Conservation (phyloP, 2,329 filamentous ascomycete genomes). For the Epichloe uncinata region DNA sequence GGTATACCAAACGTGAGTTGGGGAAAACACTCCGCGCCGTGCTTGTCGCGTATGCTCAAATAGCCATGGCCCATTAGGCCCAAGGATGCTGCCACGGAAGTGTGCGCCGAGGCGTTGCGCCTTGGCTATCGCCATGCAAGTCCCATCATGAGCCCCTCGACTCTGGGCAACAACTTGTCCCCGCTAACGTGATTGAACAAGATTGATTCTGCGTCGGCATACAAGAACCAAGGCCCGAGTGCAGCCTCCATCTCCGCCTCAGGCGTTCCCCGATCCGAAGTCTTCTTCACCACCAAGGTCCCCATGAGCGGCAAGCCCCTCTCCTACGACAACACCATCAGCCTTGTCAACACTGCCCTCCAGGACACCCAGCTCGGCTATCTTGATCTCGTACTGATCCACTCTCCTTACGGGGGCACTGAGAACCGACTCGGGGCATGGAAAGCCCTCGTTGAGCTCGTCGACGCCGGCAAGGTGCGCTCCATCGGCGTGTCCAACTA, state of each 20-base stretch:
- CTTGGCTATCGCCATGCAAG: slow-evolving; percentile 39
- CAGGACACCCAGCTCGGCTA: slow-evolving; percentile 49
- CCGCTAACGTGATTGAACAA: slow-evolving; percentile 9
- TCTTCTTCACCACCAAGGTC: slow-evolving; percentile 46
- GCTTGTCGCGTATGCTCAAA: not conserved
- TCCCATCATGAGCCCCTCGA: too few species aligned
- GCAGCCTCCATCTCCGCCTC: slow-evolving; percentile 31
- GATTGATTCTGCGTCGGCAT: slow-evolving; percentile 41
- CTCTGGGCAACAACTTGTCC: too few species aligned
- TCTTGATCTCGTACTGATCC: slow-evolving; percentile 53
- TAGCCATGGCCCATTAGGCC: slow-evolving; percentile 11
- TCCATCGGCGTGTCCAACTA: slow-evolving; percentile 54
- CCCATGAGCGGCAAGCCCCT: slow-evolving; percentile 25
- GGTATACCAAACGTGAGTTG: slow-evolving; percentile 39
- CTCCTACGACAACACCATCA: slow-evolving; percentile 50
- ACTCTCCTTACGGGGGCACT: slow-evolving; percentile 46
- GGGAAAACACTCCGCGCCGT: too few species aligned
- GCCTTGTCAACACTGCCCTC: slow-evolving; percentile 50
- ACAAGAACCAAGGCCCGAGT: slow-evolving; percentile 36
- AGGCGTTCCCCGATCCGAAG: slow-evolving; percentile 29
- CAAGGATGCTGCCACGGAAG: slow-evolving; percentile 18
- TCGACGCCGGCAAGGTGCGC: slow-evolving; percentile 47
- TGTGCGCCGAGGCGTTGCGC: slow-evolving; percentile 32
- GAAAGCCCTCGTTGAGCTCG: slow-evolving; percentile 49
- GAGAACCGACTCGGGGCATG: slow-evolving; percentile 44